These are phyloP conservation scores for Emydomyces testavorans DNA, from an alignment of 2,329 filamentous ascomycete species.

Conservation along the genomic window DNA sequence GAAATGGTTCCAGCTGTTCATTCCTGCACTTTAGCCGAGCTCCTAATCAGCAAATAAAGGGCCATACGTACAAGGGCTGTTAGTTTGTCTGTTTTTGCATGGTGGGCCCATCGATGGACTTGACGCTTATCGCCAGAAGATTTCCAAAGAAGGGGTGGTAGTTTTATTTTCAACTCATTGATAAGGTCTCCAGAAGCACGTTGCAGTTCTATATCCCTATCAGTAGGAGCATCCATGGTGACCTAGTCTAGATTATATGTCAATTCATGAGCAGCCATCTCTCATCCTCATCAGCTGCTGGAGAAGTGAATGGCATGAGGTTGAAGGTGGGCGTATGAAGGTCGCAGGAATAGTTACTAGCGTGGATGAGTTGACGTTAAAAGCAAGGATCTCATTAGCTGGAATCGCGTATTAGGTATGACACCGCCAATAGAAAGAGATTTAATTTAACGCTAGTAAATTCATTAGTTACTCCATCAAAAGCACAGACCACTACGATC, in stretches of 20 bases:
- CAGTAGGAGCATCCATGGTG: conserved; percentile 38
- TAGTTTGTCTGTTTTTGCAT: conserved; percentile 30
- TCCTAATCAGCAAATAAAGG: not conserved
- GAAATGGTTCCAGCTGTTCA: conserved; percentile 65
- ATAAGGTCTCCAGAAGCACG: conserved; percentile 36
- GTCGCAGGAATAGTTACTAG: too few relatives aligned
- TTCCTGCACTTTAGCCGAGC: not conserved
- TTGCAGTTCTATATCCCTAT: conserved; percentile 38
- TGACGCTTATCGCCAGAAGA: conserved; percentile 19
- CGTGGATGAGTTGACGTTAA: too few relatives aligned
- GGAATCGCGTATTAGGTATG: too few relatives aligned
- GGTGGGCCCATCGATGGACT: conserved; percentile 31
- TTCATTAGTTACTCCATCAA: too few relatives aligned
- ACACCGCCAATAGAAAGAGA: too few relatives aligned
- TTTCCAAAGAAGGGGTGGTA: conserved; percentile 36
- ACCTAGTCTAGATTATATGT: not conserved
- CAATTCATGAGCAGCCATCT: not conserved
- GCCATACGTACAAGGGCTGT: conserved; percentile 30
- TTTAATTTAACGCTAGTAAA: too few relatives aligned
- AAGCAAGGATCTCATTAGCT: too few relatives aligned
- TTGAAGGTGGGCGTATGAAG: too few relatives aligned
- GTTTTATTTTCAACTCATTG: conserved; percentile 31
- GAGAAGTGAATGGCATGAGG: not conserved
- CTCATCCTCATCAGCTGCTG: not conserved
- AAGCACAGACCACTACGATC: too few relatives aligned